Conservation (phyloP, 352 stramenopile species). For the Elongisporangium anandrum region DNA sequence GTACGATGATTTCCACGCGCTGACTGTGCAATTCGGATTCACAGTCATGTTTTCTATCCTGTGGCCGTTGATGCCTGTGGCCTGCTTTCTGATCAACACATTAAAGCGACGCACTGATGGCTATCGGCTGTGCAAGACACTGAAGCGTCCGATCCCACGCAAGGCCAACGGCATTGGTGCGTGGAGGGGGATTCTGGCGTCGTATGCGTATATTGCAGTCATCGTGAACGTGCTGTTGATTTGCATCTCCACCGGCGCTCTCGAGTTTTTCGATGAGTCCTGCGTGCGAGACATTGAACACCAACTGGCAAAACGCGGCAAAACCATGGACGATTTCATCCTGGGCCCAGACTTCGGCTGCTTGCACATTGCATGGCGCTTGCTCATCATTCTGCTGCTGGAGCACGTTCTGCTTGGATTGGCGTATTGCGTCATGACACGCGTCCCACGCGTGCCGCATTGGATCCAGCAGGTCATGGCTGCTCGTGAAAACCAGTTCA, state of each 20-base stretch:
- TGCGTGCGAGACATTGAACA: conserved; percentile 52
- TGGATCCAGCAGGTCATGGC: conserved; percentile 56
- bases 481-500: conserved; percentile 59
- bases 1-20: conserved; percentile 71
- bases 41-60: conserved; percentile 82
- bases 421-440: conserved; percentile 51
- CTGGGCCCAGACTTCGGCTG: conserved; percentile 65
- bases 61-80: conserved; percentile 72
- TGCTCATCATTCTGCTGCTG: conserved; percentile 52
- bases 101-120: conserved; percentile 65
- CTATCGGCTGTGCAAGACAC: conserved; percentile 60
- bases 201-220: conserved; percentile 59
- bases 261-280: conserved; percentile 63
- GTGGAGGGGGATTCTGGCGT: conserved; percentile 55
- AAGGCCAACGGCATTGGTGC: conserved; percentile 71
- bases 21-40: conserved; percentile 71
- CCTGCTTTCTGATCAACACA: conserved; percentile 67
- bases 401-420: conserved; percentile 51
- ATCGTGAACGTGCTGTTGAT: conserved; percentile 71
- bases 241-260: conserved; percentile 62
- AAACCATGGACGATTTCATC: conserved; percentile 63
- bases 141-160: conserved; percentile 67
- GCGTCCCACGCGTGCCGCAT: conserved; percentile 38
- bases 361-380: conserved; percentile 48
- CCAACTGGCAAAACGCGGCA: conserved; percentile 54